phyloP scores from a whole-genome alignment of 1,284 basidiomycete species.

The Heliocybe sulcata region DNA sequence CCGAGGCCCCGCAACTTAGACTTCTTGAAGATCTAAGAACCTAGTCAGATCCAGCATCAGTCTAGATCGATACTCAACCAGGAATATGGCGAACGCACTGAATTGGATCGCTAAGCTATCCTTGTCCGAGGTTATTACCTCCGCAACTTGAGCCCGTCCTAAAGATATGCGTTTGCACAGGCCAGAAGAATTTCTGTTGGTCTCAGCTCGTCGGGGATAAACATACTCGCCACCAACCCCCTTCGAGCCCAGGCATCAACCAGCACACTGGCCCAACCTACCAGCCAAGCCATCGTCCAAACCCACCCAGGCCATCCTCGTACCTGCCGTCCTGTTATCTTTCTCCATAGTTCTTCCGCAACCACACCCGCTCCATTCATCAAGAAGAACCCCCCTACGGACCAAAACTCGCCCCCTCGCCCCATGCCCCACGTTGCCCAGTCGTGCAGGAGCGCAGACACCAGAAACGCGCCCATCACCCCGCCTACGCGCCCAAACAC shows the following conservation, averaged over 20 bases:
- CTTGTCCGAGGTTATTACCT: no score
- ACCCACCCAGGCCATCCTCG: slow-evolving; percentile 27
- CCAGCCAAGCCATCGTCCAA: slow-evolving; percentile 40
- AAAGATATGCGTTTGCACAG: not conserved
- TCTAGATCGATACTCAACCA: no score
- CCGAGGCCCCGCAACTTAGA: no score
- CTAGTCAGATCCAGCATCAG: no score
- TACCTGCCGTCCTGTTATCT: slow-evolving; percentile 15
- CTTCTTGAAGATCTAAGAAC: no score
- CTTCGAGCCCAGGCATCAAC: slow-evolving; percentile 44
- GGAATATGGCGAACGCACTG: no score
- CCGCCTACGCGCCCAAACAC: slow-evolving; percentile 37
- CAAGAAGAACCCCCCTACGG: slow-evolving; percentile 47
- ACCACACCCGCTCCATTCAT: slow-evolving; percentile 44
- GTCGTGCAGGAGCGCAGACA: slow-evolving; percentile 52
- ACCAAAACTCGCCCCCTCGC: slow-evolving; percentile 36
- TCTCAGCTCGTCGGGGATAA: slow-evolving; percentile 5
- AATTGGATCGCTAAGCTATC: no score
- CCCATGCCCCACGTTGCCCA: slow-evolving; percentile 52
- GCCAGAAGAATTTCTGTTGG: slow-evolving; percentile 3
- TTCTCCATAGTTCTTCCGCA: slow-evolving; percentile 39
- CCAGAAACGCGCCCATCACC: slow-evolving; percentile 46
- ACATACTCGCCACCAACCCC: slow-evolving; percentile 27
- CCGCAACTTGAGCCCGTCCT: no score
- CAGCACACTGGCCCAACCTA: slow-evolving; percentile 36